Percentiles rank a stretch among this genome's conserved stretches.
phyloP scores from a whole-genome alignment of 2,329 filamentous ascomycete species.

The Camillea tinctor region DNA sequence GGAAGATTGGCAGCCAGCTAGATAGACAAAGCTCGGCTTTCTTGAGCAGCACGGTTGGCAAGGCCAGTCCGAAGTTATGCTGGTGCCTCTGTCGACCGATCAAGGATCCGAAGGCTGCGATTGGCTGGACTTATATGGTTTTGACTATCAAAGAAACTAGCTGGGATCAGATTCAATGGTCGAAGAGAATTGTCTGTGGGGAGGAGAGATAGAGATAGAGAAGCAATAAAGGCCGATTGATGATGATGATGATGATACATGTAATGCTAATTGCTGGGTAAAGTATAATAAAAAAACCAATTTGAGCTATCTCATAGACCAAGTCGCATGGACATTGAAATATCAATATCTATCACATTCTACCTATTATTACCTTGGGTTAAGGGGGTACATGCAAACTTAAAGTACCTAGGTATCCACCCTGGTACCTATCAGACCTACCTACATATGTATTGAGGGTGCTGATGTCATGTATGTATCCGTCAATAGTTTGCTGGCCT shows the following conservation, averaged over 20 bases:
- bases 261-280: no score
- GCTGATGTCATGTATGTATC: no score
- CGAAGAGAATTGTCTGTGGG: slow-evolving; percentile 18
- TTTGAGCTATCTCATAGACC: no score
- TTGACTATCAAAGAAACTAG: slow-evolving; percentile 25
- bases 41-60: slow-evolving; percentile 16
- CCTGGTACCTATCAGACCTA: no score
- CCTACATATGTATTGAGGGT: no score
- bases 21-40: slow-evolving; percentile 29
- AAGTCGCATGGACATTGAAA: no score
- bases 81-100: slow-evolving; percentile 29
- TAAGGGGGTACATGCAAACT: no score
- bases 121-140: slow-evolving; percentile 27
- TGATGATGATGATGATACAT: neutral
- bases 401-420: no score
- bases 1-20: slow-evolving; percentile 26
- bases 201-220: slow-evolving; percentile 7
- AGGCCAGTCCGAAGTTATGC: slow-evolving; percentile 21
- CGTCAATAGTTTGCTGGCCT: no score
- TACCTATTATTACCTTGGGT: no score
- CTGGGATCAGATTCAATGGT: slow-evolving; percentile 26
- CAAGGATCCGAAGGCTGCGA: slow-evolving; percentile 21
- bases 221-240: neutral
- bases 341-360: no score
- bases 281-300: no score